Evolutionary conservation across 169 alveolate species (phyloP), one percentile per base, ranked within the genome.

Genomic region (Plasmodium yoelii): DNA sequence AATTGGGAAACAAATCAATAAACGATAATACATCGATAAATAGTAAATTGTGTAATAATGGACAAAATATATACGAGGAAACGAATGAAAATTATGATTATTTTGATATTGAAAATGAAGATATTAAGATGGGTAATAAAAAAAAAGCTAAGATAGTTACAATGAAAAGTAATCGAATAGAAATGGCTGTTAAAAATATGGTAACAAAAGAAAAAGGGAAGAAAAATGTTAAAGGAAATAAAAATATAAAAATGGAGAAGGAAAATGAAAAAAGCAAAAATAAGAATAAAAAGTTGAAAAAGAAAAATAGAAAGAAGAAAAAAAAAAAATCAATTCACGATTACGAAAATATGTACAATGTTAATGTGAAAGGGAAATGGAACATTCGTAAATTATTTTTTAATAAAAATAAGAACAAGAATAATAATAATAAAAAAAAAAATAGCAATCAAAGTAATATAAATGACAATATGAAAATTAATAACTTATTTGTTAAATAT

Each of bases 401-500:
- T 34, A 34, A 34, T 34, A 34, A 34, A 34, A 34, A 4, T 34
- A n/a, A 28, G 15, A 75, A 19, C 1, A 2, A 47, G 15, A 75
- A 19, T 3, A 2, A 47, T 13, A 49, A 49, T 18, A 26, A 24
- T 4, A n/a, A 44, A 5, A 67, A 46, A 9, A 77, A 63, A 44
- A 64, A 26, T 10, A 19, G 13, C 15, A 1, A 53, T 39, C 18
- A 28, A 7, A 64, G 68, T 19, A 24, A 28, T 12, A 28, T 15
- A 24, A 65, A 10, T 49, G 59, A 56, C 3, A 59, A 70, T 18
- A 61, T 22, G 15, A 12, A 44, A 65, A 61, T 65, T 1, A 56
- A 65, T 15, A 67, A 82, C 34, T 64, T 82, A 39, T 82, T 55
- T 59, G 61, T 82, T 18, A 82, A 67, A n/a, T 71, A 59, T 22